phyloP scores from a whole-genome alignment of 805 yeast genomes.

The Cyberlindnera saturnus region DNA sequence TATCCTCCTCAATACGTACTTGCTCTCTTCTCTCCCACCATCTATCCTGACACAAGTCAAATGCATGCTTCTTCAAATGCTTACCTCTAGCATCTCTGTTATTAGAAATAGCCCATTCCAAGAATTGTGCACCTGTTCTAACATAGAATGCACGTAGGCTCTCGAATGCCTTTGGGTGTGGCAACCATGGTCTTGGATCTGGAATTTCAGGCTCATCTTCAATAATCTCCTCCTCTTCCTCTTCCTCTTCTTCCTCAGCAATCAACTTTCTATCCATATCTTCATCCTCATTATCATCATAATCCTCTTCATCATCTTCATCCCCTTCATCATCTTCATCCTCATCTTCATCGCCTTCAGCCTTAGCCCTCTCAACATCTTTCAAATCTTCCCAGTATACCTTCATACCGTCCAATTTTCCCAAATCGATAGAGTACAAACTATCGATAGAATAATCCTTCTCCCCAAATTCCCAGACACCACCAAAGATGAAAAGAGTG shows the following conservation, averaged over 20 bases:
- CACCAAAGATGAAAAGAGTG: slow-evolving; percentile 78
- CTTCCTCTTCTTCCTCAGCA: slow-evolving; percentile 51
- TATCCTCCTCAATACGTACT: slow-evolving; percentile 81
- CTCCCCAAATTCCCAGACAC: slow-evolving; percentile 85
- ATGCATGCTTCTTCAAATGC: slow-evolving; percentile 80
- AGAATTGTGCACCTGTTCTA: slow-evolving; percentile 79
- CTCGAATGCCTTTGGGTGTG: slow-evolving; percentile 95
- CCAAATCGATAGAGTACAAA: slow-evolving; percentile 78
- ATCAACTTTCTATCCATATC: slow-evolving; percentile 32
- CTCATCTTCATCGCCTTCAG: slow-evolving; percentile 49
- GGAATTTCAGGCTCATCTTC: slow-evolving; percentile 68
- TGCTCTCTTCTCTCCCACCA: slow-evolving; percentile 99
- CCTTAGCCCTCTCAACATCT: slow-evolving; percentile 42
- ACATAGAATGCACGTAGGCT: slow-evolving; percentile 74
- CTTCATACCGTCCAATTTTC: slow-evolving; percentile 80
- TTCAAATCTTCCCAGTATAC: slow-evolving; percentile 85
- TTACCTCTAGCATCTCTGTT: slow-evolving; percentile 85
- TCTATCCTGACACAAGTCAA: slow-evolving; percentile 86
- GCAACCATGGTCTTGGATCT: slow-evolving; percentile 93
- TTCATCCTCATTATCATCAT: slow-evolving; percentile 52
- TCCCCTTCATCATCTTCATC: slow-evolving; percentile 62
- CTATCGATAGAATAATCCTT: slow-evolving; percentile 81
- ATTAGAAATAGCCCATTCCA: slow-evolving; percentile 89
- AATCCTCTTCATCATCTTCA: slow-evolving; percentile 67
- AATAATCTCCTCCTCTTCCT: slow-evolving; percentile 58